Evolutionary conservation across 108 stramenopile species (phyloP), one percentile per base, ranked within the genome.

Genomic region (Cyclostephanos tholiformis): DNA sequence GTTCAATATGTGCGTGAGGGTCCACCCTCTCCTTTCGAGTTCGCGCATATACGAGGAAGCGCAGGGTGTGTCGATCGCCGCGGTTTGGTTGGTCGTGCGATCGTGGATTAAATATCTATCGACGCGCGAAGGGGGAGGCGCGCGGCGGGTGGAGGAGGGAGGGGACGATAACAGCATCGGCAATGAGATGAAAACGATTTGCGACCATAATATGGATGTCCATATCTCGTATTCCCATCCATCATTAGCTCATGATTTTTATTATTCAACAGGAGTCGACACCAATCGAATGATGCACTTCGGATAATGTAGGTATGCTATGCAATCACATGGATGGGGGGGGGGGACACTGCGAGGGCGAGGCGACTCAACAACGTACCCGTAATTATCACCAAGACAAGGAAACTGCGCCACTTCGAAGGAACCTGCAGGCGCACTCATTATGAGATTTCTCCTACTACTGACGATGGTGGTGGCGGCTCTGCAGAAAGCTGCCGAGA

Each of bases 41-140:
- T 86, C 89, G 13, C 58, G 35, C 49, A 84, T 68, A 41, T 89
- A 87, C 9, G 89, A 59, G 11, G 52, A 62, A 17, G 83, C 90
- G 26, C 86, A 85, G 6, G 92, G 95, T 9, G 92, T 93, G 68
- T 95, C 95, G 26, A 95, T 64, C 5, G 91, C 95, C 17, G 90
- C 88, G 4, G 91, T 92, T 60, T 90, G 71, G 2, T 87, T 84
- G 9, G 91, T 89, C n/a, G 30, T 65, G 17, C 75, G 64, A 77
- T 87, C 84, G 67, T 91, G 91, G 10, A 95, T 68, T 29, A 95
- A 64, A 75, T 85, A 95, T 36, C 95, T 80, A n/a, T n/a, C n/a
- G n/a, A n/a, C n/a, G n/a, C n/a, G n/a, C n/a, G n/a, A n/a, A n/a
- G n/a, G n/a, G n/a, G n/a, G n/a, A n/a, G n/a, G n/a, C n/a, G n/a